Percentiles rank a stretch among this genome's conserved stretches.
These are phyloP conservation scores for Pythium volutum DNA, from an alignment of 352 stramenopile genomes.

Conservation along the genomic window DNA sequence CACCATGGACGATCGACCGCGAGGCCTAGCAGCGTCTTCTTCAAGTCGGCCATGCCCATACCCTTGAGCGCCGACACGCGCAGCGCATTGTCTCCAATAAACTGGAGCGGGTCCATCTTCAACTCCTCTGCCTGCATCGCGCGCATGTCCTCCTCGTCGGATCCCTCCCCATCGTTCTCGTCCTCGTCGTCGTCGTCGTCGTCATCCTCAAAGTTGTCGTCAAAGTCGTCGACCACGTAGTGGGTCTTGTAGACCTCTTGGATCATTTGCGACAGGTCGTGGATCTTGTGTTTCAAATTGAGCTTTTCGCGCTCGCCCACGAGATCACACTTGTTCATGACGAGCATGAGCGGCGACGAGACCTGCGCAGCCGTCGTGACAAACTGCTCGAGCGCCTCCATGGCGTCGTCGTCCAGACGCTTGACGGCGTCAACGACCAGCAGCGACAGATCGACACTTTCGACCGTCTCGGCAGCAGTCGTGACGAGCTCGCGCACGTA, in stretches of 20 bases:
- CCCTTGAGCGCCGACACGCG: conserved; percentile 80
- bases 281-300: conserved; percentile 63
- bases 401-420: conserved; percentile 68
- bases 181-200: conserved; percentile 41
- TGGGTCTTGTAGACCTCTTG: conserved; percentile 70
- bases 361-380: conserved; percentile 75
- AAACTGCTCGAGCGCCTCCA: conserved; percentile 78
- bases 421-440: conserved; percentile 84
- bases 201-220: conserved; percentile 35
- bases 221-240: conserved; percentile 45
- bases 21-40: conserved; percentile 59
- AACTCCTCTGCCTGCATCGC: conserved; percentile 29
- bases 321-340: conserved; percentile 87
- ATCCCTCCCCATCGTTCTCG: conserved; percentile 26
- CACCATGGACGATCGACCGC: conserved; percentile 65
- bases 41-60: conserved; percentile 61
- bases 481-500: conserved; percentile 81
- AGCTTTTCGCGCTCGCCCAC: conserved; percentile 47
- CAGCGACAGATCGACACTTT: conserved; percentile 84
- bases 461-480: conserved; percentile 70
- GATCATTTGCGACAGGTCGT: conserved; percentile 81
- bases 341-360: conserved; percentile 74
- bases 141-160: background rate
- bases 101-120: conserved; percentile 48
- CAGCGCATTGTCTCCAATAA: conserved; percentile 69